These are phyloP conservation scores for Penicillium manginii DNA, from an alignment of 495 filamentous ascomycete genomes.

Conservation along the genomic window DNA sequence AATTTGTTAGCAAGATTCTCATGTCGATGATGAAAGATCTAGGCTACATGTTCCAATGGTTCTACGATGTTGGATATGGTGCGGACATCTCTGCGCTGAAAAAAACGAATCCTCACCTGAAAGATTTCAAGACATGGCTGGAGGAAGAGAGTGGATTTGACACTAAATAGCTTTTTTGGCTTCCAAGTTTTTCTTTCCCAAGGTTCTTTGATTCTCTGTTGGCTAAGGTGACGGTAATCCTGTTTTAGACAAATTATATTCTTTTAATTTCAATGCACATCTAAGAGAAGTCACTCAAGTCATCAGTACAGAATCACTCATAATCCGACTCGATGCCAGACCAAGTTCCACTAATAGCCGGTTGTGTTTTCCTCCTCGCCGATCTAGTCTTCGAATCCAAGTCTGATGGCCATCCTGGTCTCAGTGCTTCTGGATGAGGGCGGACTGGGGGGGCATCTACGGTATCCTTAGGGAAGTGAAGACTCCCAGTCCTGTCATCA, in stretches of 20 bases:
- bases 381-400: neutral
- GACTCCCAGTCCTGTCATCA: neutral
- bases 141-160: conserved; percentile 54
- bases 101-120: neutral
- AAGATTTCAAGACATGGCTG: conserved; percentile 51
- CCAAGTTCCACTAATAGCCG: neutral
- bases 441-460: neutral
- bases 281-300: neutral
- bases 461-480: neutral
- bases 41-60: conserved; percentile 64
- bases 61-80: conserved; percentile 61
- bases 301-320: neutral
- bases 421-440: neutral
- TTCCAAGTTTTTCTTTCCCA: too few relatives aligned
- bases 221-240: neutral
- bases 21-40: conserved; percentile 56
- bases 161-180: neutral
- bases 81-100: conserved; percentile 55
- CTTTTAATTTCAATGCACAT: neutral
- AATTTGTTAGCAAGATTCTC: conserved; percentile 39
- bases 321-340: conserved; percentile 6
- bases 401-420: conserved; percentile 1
- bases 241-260: neutral
- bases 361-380: neutral
- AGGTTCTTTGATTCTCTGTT: too few relatives aligned